These are phyloP conservation scores for Exophiala oligosperma DNA, from an alignment of 2,329 filamentous ascomycete species.

Conservation along the genomic window DNA sequence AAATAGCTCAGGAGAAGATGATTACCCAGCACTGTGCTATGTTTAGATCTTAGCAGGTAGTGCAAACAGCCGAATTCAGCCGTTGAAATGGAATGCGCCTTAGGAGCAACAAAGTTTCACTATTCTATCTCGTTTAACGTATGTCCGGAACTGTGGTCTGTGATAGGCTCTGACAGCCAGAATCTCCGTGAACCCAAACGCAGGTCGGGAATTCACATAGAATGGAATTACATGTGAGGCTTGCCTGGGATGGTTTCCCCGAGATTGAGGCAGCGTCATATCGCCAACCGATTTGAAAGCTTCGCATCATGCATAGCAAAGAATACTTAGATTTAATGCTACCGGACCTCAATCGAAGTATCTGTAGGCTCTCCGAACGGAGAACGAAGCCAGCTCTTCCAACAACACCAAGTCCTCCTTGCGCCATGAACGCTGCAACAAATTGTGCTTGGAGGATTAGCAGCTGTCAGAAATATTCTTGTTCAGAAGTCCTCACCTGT, in stretches of 20 bases:
- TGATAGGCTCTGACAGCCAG: not conserved
- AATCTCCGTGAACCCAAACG: not conserved
- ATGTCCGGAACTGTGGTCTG: no score
- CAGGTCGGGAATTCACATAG: not conserved
- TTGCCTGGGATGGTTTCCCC: not conserved
- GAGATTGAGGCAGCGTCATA: no score
- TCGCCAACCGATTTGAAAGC: not conserved
- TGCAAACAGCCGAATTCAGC: not conserved
- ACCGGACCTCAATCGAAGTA: not conserved
- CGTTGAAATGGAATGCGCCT: not conserved
- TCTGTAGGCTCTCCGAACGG: not conserved
- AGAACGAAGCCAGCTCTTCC: not conserved
- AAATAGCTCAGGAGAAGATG: not conserved
- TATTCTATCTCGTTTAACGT: not conserved
- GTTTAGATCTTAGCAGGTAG: not conserved
- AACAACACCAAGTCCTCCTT: slow-evolving; percentile 2
- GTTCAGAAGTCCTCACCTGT: not conserved
- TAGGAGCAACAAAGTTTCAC: not conserved
- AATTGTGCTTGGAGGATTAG: not conserved
- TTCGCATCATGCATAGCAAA: not conserved
- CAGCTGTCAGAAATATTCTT: not conserved
- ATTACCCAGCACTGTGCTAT: not conserved
- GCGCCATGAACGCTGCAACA: not conserved
- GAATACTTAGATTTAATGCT: not conserved
- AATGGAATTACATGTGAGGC: not conserved